Base-by-base conservation (phyloP, 1,139 yeast species). In the Geotrichum europaeum region DNA sequence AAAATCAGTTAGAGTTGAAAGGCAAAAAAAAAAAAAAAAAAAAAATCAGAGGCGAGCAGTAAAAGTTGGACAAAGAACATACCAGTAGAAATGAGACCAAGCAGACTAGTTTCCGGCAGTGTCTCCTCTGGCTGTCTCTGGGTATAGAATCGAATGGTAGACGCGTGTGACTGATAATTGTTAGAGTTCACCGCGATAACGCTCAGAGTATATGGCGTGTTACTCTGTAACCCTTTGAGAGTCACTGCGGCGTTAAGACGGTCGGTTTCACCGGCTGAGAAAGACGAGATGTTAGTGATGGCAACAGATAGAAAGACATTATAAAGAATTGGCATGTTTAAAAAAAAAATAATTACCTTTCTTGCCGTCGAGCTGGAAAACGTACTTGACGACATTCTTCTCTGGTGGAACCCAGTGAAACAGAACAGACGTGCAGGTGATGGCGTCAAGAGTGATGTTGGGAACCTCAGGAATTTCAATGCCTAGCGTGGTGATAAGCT, bases 401-500 rank as follows among this genome's bases (percentile, higher is more conserved):
- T 71, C 72, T 53, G 79, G 73, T 49, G 70, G 63, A 54, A 81
- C 82, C 90, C 89, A 85, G 66, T 84, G 87, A 30, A 85, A 65
- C 6, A 80, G 77, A 25, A 85, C 78, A 4, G 80, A 72, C 18
- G 76, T 73, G 47, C 77, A 74, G 0, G 85, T 78, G 52, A 85
- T 79, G 62, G 78, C 78, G 65, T 83, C 87, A 12, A 85, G 78
- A 3, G 86, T 81, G 7, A 84, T 78, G 58, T 78, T 75, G 0
- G 87, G 85, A 5, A 84, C 76, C 43, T 80, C 79, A 1, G 89
- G 89, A 20, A 84, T 79, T 49, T 79, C 80, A 34, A 85, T 79
- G 56, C 82, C 81, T 55, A 85, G 72, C 15, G 77, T 73, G 64
- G 78, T 78, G 57, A 84, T 79, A 34, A 84, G 76, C 43, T 78